A percentile compares a stretch with the other conserved stretches of the same genome.
These are phyloP conservation scores for Fusarium kyushuense DNA, from an alignment of 2,329 filamentous ascomycete species.

Conservation along the genomic window DNA sequence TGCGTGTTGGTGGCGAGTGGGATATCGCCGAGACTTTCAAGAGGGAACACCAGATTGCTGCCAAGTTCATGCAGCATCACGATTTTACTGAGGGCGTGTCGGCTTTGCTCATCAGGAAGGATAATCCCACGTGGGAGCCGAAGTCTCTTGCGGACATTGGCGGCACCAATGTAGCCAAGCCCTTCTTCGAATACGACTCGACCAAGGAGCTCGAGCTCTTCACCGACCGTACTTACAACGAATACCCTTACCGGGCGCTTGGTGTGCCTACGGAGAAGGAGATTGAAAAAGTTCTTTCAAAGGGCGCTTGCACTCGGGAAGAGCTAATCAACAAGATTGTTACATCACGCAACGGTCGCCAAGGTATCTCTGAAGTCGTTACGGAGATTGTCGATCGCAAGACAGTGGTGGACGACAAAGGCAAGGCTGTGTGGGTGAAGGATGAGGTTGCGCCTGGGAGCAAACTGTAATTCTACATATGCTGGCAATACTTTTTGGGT, in stretches of 20 bases:
- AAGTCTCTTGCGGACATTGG: constrained; percentile 75
- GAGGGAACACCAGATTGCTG: constrained; percentile 85
- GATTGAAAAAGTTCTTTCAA: constrained; percentile 60
- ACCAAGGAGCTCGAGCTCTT: constrained; percentile 69
- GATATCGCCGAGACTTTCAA: constrained; percentile 86
- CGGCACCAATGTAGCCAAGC: constrained; percentile 66
- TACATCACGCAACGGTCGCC: constrained; percentile 69
- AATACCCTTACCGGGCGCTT: constrained; percentile 79
- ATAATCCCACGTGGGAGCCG: constrained; percentile 80
- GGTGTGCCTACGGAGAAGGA: constrained; percentile 80
- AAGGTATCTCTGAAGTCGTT: constrained; percentile 77
- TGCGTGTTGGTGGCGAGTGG: constrained; percentile 82
- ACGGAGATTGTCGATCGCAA: constrained; percentile 75
- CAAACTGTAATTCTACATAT: constrained; percentile 48
- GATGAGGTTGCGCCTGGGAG: constrained; percentile 50
- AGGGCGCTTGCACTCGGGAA: constrained; percentile 58
- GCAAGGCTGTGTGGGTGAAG: constrained; percentile 56
- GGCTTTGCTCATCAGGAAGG: constrained; percentile 79
- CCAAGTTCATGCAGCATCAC: constrained; percentile 87
- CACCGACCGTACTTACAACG: constrained; percentile 70
- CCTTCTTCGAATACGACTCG: constrained; percentile 74
- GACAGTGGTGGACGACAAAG: constrained; percentile 61
- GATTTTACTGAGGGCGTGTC: constrained; percentile 96
- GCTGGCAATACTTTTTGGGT: constrained; percentile 23
- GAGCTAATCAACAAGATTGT: constrained; percentile 75